These are phyloP conservation scores for Lentinula lateritia DNA, from an alignment of 768 basidiomycete species.

Conservation along the genomic window DNA sequence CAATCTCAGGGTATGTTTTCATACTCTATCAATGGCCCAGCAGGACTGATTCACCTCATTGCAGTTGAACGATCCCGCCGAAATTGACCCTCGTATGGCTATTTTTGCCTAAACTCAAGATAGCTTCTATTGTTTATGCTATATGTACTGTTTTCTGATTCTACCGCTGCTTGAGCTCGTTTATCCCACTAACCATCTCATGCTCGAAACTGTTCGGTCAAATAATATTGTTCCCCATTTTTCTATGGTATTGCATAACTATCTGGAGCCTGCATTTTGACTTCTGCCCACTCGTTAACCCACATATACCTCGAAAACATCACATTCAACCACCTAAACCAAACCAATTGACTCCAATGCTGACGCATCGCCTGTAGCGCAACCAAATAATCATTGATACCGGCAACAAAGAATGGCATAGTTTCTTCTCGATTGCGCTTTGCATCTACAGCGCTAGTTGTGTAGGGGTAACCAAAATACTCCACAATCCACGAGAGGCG, in stretches of 20 bases:
- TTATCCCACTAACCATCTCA: too few relatives aligned
- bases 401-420: conserved; percentile 50
- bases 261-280: conserved; percentile 26
- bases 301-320: conserved; percentile 86
- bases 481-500: conserved; percentile 8
- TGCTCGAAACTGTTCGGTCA: too few relatives aligned
- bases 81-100: conserved; percentile 57
- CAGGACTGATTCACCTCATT: neutral
- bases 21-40: neutral
- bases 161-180: neutral
- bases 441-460: neutral
- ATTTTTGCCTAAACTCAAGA: conserved; percentile 57
- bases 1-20: conserved; percentile 50
- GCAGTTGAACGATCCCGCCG: conserved; percentile 67
- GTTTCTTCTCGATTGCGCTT: neutral
- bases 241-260: neutral
- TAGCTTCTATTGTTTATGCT: neutral
- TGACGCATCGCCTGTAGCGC: conserved; percentile 65
- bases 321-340: conserved; percentile 88
- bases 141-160: neutral
- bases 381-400: conserved; percentile 45
- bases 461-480: neutral
- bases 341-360: conserved; percentile 74
- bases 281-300: conserved; percentile 77
- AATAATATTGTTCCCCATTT: neutral